phyloP scores from a whole-genome alignment of 148 eudicot species.

The Chenopodium album region DNA sequence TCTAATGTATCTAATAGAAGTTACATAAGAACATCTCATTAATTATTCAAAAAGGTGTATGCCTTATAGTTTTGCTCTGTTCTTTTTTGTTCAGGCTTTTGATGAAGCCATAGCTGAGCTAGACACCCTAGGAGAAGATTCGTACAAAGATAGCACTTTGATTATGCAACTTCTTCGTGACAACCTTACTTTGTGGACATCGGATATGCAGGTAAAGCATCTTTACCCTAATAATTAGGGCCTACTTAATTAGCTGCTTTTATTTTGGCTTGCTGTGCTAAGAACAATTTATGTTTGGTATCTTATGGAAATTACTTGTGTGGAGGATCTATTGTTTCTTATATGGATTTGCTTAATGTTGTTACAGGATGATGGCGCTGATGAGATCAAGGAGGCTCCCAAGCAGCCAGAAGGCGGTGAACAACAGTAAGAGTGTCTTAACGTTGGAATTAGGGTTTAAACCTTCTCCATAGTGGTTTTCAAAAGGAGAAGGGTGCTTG shows the following conservation, averaged over 20 bases:
- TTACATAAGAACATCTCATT: neutral
- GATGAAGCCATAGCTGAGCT: slow-evolving; percentile 77
- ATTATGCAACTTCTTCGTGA: slow-evolving; percentile 78
- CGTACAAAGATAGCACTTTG: slow-evolving; percentile 76
- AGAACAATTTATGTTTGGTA: neutral
- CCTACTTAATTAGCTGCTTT: neutral
- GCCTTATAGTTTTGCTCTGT: neutral
- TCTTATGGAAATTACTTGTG: neutral
- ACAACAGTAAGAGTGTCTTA: slow-evolving; percentile 36
- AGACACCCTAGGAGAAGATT: slow-evolving; percentile 70
- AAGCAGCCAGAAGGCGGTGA: slow-evolving; percentile 44
- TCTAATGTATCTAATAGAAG: neutral
- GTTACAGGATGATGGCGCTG: slow-evolving; percentile 63
- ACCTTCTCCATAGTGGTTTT: slow-evolving; percentile 43
- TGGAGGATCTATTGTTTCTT: neutral
- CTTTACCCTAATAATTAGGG: neutral
- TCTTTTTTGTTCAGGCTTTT: slow-evolving; percentile 41
- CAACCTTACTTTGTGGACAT: slow-evolving; percentile 72
- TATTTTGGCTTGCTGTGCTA: neutral
- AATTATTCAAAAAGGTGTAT: neutral
- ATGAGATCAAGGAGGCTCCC: slow-evolving; percentile 63
- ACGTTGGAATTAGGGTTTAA: slow-evolving; percentile 24
- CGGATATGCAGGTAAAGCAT: slow-evolving; percentile 67
- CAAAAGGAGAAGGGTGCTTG: slow-evolving; percentile 36
- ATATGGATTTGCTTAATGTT: neutral